Evolutionary conservation across 2,329 filamentous ascomycete genomes (phyloP).

Genomic region (Calonectria hongkongensis): DNA sequence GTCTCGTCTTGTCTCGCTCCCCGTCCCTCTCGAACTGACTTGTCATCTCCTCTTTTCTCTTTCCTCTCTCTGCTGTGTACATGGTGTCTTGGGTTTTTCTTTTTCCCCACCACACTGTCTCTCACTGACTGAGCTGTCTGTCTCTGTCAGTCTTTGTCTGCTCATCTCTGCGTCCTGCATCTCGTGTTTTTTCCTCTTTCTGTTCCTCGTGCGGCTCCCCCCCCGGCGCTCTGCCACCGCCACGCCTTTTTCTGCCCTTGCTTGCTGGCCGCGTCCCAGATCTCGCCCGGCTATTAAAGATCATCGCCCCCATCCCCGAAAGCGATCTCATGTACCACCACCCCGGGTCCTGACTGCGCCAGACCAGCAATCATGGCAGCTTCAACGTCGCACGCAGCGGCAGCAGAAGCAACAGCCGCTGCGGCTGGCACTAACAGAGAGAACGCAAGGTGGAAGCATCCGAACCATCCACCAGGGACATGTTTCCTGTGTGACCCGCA

Average conservation of each 20-base stretch:
- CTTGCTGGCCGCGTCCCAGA: not conserved
- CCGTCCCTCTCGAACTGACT: not conserved
- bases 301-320: slow-evolving; percentile 7
- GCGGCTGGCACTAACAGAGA: not conserved
- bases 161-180: slow-evolving; percentile 12
- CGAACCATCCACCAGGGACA: not conserved
- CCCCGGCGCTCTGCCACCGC: not conserved
- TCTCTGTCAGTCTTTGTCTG: not conserved
- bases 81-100: slow-evolving; percentile 8
- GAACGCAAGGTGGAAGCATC: slow-evolving; percentile 19
- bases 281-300: slow-evolving; percentile 15
- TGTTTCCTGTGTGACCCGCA: not conserved
- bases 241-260: not conserved
- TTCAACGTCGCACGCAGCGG: slow-evolving; percentile 4
- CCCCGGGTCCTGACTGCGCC: slow-evolving; percentile 7
- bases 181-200: slow-evolving; percentile 16
- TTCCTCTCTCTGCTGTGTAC: not conserved
- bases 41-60: slow-evolving; percentile 28
- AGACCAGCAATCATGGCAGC: slow-evolving; percentile 19
- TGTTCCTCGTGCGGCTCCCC: not conserved
- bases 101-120: slow-evolving; percentile 26
- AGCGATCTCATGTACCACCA: slow-evolving; percentile 11
- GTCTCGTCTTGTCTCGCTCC: not conserved
- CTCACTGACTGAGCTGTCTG: slow-evolving; percentile 13
- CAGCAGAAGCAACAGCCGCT: slow-evolving; percentile 9